A percentile compares a stretch with the other conserved stretches of the same genome.
Conservation (phyloP, 164 flowering plant genomes). For the Hamamelis virginiana region DNA sequence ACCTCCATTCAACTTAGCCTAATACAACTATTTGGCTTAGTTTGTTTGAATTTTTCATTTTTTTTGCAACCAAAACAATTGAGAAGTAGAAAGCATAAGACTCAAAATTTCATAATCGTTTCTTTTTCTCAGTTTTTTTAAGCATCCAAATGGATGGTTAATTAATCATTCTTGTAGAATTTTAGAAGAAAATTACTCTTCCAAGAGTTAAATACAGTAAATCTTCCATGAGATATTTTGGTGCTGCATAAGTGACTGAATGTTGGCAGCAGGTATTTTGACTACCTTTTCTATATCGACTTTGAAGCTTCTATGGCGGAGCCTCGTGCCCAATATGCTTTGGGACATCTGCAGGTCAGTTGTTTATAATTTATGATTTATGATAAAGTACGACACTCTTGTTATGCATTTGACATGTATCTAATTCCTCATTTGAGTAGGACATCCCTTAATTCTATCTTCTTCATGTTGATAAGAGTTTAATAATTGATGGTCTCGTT, state of each 20-base stretch:
- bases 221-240: not conserved
- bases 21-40: too few species aligned
- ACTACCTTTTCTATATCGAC: constrained; percentile 89
- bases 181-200: not conserved
- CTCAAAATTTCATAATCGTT: too few species aligned
- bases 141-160: too few species aligned
- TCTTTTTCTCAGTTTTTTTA: too few species aligned
- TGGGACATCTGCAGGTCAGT: constrained; percentile 88
- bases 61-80: too few species aligned
- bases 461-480: not conserved
- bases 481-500: not conserved
- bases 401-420: not conserved
- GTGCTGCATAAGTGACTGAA: constrained; percentile 7
- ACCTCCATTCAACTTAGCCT: too few species aligned
- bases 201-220: not conserved
- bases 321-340: constrained; percentile 79
- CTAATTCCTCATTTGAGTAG: not conserved
- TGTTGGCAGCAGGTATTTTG: constrained; percentile 71
- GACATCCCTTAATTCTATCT: not conserved
- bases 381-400: not conserved
- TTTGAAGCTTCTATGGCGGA: constrained; percentile 99
- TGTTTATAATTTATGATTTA: not conserved
- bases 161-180: not conserved
- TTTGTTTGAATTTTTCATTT: too few species aligned
- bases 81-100: too few species aligned